Evolutionary conservation across 2,329 filamentous ascomycete genomes (phyloP).

Genomic region (Aschersonia sp.): DNA sequence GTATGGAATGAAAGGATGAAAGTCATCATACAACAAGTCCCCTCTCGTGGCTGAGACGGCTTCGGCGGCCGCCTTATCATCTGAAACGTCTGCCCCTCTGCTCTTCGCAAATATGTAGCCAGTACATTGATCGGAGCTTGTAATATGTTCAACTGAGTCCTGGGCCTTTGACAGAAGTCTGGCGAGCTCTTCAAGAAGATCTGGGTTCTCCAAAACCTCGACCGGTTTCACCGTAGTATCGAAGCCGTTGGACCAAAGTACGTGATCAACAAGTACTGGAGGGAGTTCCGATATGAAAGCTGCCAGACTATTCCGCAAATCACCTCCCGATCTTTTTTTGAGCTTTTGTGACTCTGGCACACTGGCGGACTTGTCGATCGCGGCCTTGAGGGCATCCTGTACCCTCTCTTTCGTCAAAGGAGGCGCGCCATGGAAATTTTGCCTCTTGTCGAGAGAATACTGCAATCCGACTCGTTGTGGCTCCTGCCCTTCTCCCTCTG

Average conservation of each 20-base stretch:
- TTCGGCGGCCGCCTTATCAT: constrained; percentile 12
- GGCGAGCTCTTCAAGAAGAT: constrained; percentile 51
- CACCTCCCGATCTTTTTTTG: constrained; percentile 60
- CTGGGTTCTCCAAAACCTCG: constrained; percentile 53
- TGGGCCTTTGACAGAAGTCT: constrained; percentile 54
- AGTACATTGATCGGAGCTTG: constrained; percentile 46
- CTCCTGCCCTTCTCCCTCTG: constrained; percentile 72
- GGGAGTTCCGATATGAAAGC: constrained; percentile 80
- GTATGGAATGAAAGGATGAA: constrained; percentile 77
- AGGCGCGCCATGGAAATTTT: constrained; percentile 69
- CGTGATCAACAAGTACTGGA: constrained; percentile 77
- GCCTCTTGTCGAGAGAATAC: constrained; percentile 69
- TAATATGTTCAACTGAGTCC: constrained; percentile 51
- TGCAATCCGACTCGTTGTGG: constrained; percentile 61
- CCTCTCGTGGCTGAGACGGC: constrained; percentile 23
- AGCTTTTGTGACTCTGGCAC: constrained; percentile 42
- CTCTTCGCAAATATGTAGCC: constrained; percentile 82
- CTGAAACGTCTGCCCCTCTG: constrained; percentile 10
- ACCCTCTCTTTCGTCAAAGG: constrained; percentile 61
- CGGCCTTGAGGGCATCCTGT: constrained; percentile 51
- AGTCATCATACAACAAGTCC: constrained; percentile 74
- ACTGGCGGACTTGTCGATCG: constrained; percentile 42
- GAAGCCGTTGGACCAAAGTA: constrained; percentile 54
- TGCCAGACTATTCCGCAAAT: constrained; percentile 66
- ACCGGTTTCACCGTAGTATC: constrained; percentile 54